Percentiles rank a stretch among this genome's conserved stretches.
Conservation (phyloP, 345 rosid species). For the Populus nigra region DNA sequence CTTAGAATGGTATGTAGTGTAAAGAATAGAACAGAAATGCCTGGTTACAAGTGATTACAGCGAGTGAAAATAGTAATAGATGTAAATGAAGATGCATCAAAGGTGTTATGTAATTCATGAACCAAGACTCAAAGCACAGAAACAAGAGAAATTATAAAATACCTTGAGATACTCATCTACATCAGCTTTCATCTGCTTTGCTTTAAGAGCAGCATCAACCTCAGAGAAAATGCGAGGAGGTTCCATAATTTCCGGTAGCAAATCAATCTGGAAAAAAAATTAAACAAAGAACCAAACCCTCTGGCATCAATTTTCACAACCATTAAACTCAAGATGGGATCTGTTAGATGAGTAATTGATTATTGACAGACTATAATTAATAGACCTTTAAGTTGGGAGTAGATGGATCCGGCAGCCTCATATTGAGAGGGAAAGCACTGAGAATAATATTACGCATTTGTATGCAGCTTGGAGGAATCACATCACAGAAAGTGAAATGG, state of each 20-base stretch:
- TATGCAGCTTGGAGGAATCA: conserved; percentile 97
- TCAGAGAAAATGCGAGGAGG: conserved; percentile 83
- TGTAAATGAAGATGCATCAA: not conserved
- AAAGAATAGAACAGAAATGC: too few species aligned
- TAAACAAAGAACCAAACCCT: not conserved
- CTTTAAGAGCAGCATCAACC: conserved; percentile 80
- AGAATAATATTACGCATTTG: conserved; percentile 97
- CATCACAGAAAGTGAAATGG: conserved; percentile 96
- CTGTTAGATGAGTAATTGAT: not conserved
- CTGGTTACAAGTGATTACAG: not conserved
- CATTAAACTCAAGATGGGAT: not conserved
- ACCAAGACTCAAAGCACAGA: not conserved
- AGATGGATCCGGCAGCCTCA: conserved; percentile 98
- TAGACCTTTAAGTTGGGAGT: conserved; percentile 79
- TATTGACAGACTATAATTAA: not conserved
- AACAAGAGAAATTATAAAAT: not conserved
- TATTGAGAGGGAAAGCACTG: conserved; percentile 89
- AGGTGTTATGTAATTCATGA: not conserved
- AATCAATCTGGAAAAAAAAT: conserved; percentile 64
- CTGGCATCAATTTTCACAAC: not conserved
- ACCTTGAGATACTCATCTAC: conserved; percentile 97
- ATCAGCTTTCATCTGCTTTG: conserved; percentile 78
- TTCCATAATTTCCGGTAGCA: conserved; percentile 84
- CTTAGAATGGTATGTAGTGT: too few species aligned
- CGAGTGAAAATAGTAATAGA: not conserved